A percentile compares a stretch with the other conserved stretches of the same genome.
phyloP scores from a whole-genome alignment of 2,329 filamentous ascomycete genomes.

The Grosmannia serpens region DNA sequence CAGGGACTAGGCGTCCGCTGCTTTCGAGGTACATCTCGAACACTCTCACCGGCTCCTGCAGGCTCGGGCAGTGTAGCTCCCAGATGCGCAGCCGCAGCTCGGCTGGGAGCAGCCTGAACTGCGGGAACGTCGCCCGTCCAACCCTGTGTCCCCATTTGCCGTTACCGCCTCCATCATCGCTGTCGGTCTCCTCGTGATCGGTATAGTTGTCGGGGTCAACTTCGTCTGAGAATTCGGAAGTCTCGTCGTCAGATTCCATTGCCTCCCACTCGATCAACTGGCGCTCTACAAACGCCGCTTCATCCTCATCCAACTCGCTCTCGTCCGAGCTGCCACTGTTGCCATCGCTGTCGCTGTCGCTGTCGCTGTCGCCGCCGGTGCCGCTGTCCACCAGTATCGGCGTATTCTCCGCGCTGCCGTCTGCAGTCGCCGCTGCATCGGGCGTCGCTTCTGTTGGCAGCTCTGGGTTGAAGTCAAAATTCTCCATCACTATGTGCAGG shows the following conservation, averaged over 20 bases:
- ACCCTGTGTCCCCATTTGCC: background rate
- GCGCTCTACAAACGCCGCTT: background rate
- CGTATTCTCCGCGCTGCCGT: background rate
- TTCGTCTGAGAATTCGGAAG: background rate
- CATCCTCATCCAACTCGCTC: background rate
- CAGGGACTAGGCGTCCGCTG: background rate
- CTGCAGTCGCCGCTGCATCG: background rate
- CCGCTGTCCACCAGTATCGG: background rate
- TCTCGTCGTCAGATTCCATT: background rate
- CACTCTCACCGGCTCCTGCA: conserved; percentile 3
- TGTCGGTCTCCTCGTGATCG: background rate
- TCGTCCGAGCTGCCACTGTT: background rate
- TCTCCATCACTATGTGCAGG: background rate
- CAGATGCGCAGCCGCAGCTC: conserved; percentile 13
- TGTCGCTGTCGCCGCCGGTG: background rate
- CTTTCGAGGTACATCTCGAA: background rate
- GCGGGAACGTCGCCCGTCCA: conserved; percentile 3
- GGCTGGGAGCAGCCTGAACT: conserved; percentile 6
- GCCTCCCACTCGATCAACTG: background rate
- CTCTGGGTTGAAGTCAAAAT: background rate
- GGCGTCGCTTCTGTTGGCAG: background rate
- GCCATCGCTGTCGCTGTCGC: background rate
- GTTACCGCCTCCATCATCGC: background rate
- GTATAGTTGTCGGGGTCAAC: background rate
- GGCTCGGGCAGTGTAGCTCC: conserved; percentile 9